Conservation (phyloP, 2,329 filamentous ascomycete genomes). For the Pyrenophora seminiperda region DNA sequence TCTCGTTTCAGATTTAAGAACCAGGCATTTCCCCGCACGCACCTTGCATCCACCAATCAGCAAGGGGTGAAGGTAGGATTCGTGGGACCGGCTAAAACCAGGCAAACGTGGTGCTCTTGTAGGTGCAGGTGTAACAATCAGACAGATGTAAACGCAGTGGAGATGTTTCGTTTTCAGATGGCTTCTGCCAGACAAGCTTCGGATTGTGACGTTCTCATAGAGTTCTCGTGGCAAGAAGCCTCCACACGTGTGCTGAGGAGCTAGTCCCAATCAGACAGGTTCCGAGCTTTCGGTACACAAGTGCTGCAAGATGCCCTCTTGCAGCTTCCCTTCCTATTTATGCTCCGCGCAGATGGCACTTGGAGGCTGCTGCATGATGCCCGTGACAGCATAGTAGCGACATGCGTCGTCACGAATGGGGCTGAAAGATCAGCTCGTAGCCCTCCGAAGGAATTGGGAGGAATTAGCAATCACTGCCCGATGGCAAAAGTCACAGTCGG, state of each 20-base stretch:
- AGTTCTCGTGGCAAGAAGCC: constrained; percentile 3
- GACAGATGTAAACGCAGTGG: not conserved
- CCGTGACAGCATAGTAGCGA: constrained; percentile 1
- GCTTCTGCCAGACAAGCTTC: not conserved
- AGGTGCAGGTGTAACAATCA: too few species aligned
- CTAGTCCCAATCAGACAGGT: constrained; percentile 9
- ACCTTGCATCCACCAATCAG: constrained; percentile 10
- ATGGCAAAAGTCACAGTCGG: not conserved
- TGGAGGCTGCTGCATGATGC: constrained; percentile 5
- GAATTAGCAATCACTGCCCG: not conserved
- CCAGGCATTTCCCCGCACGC: constrained; percentile 18
- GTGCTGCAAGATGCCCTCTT: constrained; percentile 10
- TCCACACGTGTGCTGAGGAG: constrained; percentile 1
- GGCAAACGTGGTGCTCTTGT: constrained; percentile 1
- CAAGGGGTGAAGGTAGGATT: constrained; percentile 1
- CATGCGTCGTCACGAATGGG: constrained; percentile 7
- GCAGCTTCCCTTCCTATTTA: not conserved
- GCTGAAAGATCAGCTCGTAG: not conserved
- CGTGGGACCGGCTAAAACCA: constrained; percentile 11
- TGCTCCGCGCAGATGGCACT: not conserved
- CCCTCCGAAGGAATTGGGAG: not conserved
- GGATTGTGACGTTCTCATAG: not conserved
- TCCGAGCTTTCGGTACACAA: constrained; percentile 4
- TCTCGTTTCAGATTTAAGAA: constrained; percentile 13
- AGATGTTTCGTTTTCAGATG: not conserved